phyloP scores from a whole-genome alignment of 2,329 filamentous ascomycete species.

The Trichoderma simmonsii region DNA sequence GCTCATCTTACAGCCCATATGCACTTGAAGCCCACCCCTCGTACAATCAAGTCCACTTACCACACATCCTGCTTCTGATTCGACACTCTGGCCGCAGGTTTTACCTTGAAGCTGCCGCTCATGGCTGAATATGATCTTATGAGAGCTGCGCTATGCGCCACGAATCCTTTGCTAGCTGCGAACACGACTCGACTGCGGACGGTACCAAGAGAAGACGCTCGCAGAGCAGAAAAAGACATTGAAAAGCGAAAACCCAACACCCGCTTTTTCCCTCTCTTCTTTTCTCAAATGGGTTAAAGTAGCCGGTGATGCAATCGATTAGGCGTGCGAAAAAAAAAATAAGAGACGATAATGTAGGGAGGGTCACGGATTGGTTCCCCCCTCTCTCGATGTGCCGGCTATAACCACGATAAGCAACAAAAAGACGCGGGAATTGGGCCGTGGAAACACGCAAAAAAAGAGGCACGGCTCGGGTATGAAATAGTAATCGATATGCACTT shows the following conservation, averaged over 20 bases:
- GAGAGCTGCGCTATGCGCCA: not conserved
- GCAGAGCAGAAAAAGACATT: slow-evolving; percentile 19
- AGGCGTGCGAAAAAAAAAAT: not conserved
- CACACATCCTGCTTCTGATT: slow-evolving; percentile 52
- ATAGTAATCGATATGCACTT: not conserved
- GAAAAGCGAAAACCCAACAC: not conserved
- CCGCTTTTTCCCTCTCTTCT: not conserved
- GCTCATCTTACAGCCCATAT: not conserved
- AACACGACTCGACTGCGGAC: not conserved
- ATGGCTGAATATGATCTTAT: slow-evolving; percentile 32
- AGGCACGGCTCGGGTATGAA: not conserved
- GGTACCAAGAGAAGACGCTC: not conserved
- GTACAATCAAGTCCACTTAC: slow-evolving; percentile 32
- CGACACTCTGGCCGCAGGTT: slow-evolving; percentile 49
- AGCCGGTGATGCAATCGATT: slow-evolving; percentile 12
- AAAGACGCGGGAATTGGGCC: not conserved
- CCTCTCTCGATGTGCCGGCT: not conserved
- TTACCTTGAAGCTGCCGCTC: slow-evolving; percentile 44
- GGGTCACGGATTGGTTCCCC: not conserved
- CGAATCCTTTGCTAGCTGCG: not conserved
- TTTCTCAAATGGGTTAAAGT: not conserved
- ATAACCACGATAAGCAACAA: not conserved
- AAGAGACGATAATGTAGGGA: not conserved
- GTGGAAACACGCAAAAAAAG: not conserved
- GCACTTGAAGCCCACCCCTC: not conserved